These are phyloP conservation scores for Carnegiea gigantea DNA, from an alignment of 179 eudicot genomes.

Conservation along the genomic window DNA sequence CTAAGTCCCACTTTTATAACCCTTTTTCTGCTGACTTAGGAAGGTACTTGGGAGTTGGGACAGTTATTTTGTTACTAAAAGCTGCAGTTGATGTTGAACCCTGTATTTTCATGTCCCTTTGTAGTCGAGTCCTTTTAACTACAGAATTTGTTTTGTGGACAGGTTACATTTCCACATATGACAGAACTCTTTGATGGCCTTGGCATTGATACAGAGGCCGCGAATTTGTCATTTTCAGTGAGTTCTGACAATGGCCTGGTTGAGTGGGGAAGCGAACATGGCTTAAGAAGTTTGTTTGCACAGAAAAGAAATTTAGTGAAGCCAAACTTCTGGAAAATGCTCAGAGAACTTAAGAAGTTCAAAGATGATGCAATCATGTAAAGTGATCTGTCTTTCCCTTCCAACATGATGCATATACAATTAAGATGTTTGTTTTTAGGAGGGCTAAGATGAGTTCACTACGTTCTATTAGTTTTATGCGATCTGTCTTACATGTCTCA, in stretches of 20 bases:
- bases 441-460: too few relatives aligned
- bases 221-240: slow-evolving; percentile 88
- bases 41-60: too few relatives aligned
- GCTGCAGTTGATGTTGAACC: too few relatives aligned
- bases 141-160: slow-evolving; percentile 13
- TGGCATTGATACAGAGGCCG: slow-evolving; percentile 73
- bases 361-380: slow-evolving; percentile 65
- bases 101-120: too few relatives aligned
- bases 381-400: background rate
- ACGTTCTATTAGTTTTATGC: too few relatives aligned
- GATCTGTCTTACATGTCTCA: too few relatives aligned
- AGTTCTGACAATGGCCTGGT: slow-evolving; percentile 73
- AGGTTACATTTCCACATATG: slow-evolving; percentile 95
- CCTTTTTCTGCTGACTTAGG: too few relatives aligned
- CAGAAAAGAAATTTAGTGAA: slow-evolving; percentile 68
- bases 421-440: too few relatives aligned
- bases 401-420: too few relatives aligned
- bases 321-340: slow-evolving; percentile 79
- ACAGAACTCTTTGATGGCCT: slow-evolving; percentile 79
- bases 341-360: slow-evolving; percentile 64
- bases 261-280: slow-evolving; percentile 89
- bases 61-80: too few relatives aligned
- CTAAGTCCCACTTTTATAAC: too few relatives aligned
- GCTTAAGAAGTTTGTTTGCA: slow-evolving; percentile 69
- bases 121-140: too few relatives aligned